A percentile compares a stretch with the other conserved stretches of the same genome.
Evolutionary conservation across 2,329 filamentous ascomycete species (phyloP).

Genomic region (Coniochaeta prunicola): DNA sequence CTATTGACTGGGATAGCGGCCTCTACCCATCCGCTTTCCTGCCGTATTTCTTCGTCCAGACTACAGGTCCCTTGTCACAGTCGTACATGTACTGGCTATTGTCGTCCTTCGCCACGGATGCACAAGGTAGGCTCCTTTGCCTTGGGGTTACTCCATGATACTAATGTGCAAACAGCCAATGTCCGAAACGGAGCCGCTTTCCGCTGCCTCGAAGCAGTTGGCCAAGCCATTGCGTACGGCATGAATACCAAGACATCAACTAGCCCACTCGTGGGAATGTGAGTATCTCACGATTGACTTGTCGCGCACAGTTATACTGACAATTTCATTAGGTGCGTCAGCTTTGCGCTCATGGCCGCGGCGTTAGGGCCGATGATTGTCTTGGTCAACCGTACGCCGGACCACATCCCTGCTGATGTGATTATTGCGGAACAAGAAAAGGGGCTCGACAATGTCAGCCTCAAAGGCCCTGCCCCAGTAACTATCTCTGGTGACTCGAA

Average conservation of each 20-base stretch:
- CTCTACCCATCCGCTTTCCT: constrained; percentile 34
- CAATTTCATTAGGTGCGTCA: constrained; percentile 22
- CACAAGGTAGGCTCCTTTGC: constrained; percentile 20
- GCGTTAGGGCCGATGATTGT: constrained; percentile 27
- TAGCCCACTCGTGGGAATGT: constrained; percentile 30
- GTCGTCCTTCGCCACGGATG: constrained; percentile 32
- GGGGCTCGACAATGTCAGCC: neutral
- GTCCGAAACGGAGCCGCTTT: constrained; percentile 34
- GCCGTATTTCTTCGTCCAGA: constrained; percentile 39
- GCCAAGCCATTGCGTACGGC: constrained; percentile 31
- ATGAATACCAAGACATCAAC: constrained; percentile 32
- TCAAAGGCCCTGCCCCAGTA: neutral
- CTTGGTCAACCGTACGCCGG: constrained; percentile 30
- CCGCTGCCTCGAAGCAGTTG: constrained; percentile 30
- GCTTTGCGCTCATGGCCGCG: constrained; percentile 27
- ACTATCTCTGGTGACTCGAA: neutral
- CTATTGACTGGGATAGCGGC: constrained; percentile 37
- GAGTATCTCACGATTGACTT: constrained; percentile 9
- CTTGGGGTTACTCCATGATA: constrained; percentile 25
- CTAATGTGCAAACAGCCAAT: constrained; percentile 20
- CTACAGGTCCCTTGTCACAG: constrained; percentile 31
- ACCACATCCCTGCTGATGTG: constrained; percentile 29
- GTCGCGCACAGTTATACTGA: neutral
- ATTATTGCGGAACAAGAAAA: constrained; percentile 24
- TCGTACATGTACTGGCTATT: constrained; percentile 37